Evolutionary conservation across 2,329 filamentous ascomycete genomes (phyloP).

Genomic region (Aspergillus sp.): DNA sequence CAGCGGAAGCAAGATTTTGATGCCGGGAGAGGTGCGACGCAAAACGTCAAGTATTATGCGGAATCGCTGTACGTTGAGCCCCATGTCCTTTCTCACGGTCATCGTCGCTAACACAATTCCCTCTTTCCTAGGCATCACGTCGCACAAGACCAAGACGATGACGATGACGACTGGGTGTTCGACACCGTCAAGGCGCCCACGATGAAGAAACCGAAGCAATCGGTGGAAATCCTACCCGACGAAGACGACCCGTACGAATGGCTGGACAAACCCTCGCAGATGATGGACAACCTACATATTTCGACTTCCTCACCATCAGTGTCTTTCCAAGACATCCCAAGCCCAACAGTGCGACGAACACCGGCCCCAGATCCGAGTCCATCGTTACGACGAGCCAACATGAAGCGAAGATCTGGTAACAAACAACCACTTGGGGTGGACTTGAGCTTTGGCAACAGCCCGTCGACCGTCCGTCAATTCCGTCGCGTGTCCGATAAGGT

Average conservation of each 20-base stretch:
- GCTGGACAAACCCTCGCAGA: slow-evolving; percentile 31
- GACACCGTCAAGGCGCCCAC: slow-evolving; percentile 77
- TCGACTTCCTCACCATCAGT: slow-evolving; percentile 34
- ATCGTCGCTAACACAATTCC: slow-evolving; percentile 5
- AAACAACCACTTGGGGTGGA: slow-evolving; percentile 82
- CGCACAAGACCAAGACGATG: slow-evolving; percentile 49
- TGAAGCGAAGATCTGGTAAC: slow-evolving; percentile 41
- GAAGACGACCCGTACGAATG: slow-evolving; percentile 27
- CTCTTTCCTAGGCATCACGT: slow-evolving; percentile 52
- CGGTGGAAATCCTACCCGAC: slow-evolving; percentile 41
- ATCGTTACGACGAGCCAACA: slow-evolving; percentile 31
- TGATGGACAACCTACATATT: slow-evolving; percentile 34
- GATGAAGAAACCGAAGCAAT: slow-evolving; percentile 51
- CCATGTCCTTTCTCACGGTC: not conserved
- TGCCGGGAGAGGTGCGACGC: slow-evolving; percentile 60
- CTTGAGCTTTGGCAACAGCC: slow-evolving; percentile 87
- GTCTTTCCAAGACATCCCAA: slow-evolving; percentile 47
- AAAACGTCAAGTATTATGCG: slow-evolving; percentile 80
- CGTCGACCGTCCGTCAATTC: slow-evolving; percentile 87
- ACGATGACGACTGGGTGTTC: slow-evolving; percentile 88
- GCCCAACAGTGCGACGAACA: slow-evolving; percentile 47
- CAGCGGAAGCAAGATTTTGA: slow-evolving; percentile 75
- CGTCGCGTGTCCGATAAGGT: slow-evolving; percentile 72
- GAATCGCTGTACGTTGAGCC: slow-evolving; percentile 61
- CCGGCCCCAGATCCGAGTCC: slow-evolving; percentile 43